phyloP scores from a whole-genome alignment of 108 stramenopile genomes.

The Cyclotella distinguenda region DNA sequence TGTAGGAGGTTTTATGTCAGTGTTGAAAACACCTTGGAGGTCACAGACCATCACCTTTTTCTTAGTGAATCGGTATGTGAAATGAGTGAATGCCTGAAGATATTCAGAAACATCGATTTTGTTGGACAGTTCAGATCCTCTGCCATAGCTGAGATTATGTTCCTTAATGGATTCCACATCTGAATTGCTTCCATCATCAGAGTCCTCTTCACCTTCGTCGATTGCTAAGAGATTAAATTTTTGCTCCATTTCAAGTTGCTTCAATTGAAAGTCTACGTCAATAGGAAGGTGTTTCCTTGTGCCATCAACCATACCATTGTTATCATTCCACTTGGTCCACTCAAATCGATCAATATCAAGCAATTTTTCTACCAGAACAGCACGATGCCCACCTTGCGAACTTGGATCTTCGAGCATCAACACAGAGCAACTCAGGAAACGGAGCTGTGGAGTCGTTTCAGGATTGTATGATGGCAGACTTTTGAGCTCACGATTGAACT shows the following conservation, averaged over 20 bases:
- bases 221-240: slow-evolving; percentile 12
- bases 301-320: slow-evolving; percentile 44
- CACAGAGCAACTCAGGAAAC: slow-evolving; percentile 53
- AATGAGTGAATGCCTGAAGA: slow-evolving; percentile 57
- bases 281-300: slow-evolving; percentile 21
- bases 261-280: slow-evolving; percentile 44
- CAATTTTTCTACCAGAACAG: slow-evolving; percentile 61
- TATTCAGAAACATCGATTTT: slow-evolving; percentile 51
- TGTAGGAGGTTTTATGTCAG: slow-evolving; percentile 49
- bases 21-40: slow-evolving; percentile 62
- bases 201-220: slow-evolving; percentile 44
- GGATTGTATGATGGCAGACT: slow-evolving; percentile 34
- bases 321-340: slow-evolving; percentile 68
- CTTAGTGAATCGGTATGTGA: slow-evolving; percentile 52
- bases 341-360: slow-evolving; percentile 46
- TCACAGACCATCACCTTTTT: slow-evolving; percentile 55
- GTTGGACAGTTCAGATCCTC: neutral
- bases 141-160: neutral
- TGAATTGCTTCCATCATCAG: slow-evolving; percentile 34
- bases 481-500: slow-evolving; percentile 48
- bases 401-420: slow-evolving; percentile 46
- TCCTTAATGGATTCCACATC: slow-evolving; percentile 26
- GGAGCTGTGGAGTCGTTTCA: slow-evolving; percentile 36
- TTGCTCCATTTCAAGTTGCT: slow-evolving; percentile 17
- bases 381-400: slow-evolving; percentile 34